Evolutionary conservation across 768 basidiomycete species (phyloP).

Genomic region (Trametopsis cervina): DNA sequence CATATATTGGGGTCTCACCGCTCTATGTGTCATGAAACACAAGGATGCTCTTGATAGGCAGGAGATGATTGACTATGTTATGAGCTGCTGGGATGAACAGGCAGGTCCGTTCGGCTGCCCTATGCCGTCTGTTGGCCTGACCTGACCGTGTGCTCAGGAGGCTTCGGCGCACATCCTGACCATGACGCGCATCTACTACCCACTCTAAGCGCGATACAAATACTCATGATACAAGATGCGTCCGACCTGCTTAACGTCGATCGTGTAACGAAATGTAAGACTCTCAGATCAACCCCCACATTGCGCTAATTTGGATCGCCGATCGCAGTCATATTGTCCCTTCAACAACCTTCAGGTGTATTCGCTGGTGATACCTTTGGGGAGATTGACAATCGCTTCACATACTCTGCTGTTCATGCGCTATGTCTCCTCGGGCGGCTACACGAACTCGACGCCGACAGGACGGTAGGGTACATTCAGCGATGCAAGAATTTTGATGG

Average conservation of each 20-base stretch:
- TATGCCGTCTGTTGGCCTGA: constrained; percentile 4
- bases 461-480: constrained; percentile 63
- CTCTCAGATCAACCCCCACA: not conserved
- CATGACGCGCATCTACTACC: constrained; percentile 88
- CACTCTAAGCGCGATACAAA: constrained; percentile 90
- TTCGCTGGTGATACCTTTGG: constrained; percentile 90
- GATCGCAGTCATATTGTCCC: constrained; percentile 65
- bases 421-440: constrained; percentile 77
- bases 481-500: constrained; percentile 92
- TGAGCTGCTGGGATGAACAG: constrained; percentile 94
- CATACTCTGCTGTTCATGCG: constrained; percentile 79
- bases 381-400: constrained; percentile 90
- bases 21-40: constrained; percentile 73
- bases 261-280: constrained; percentile 69
- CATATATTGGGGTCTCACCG: constrained; percentile 93
- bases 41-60: constrained; percentile 74
- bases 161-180: constrained; percentile 85
- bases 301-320: not conserved
- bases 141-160: constrained; percentile 45
- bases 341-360: constrained; percentile 81
- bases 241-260: constrained; percentile 63
- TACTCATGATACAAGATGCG: constrained; percentile 80
- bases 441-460: constrained; percentile 57
- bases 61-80: constrained; percentile 83
- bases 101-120: constrained; percentile 29